Base-by-base conservation (phyloP, 805 yeast genomes). In the Clavispora asparagi region DNA sequence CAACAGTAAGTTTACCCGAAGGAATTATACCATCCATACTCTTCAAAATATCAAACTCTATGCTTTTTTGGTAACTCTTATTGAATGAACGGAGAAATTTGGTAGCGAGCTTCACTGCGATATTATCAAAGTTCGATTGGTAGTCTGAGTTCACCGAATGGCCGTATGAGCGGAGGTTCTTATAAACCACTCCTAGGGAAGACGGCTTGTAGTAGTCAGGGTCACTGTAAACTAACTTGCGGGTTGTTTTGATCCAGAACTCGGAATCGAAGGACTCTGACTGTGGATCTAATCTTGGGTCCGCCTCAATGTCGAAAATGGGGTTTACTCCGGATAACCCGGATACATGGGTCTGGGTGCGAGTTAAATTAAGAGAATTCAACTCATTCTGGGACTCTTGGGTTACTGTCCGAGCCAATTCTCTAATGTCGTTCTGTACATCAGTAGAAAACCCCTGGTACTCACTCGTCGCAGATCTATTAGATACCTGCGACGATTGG, bases 1-100 rank as follows among this genome's bases (percentile, higher is more conserved):
- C 71, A 30, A 68, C 73, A 3, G 74, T 68, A 36, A 68, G 50
- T 49, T 68, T 71, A 49, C 74, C 74, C 0, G 74, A 70, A 33
- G 47, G 55, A 59, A 68, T 62, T 16, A 65, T 56, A 25, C 61
- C 70, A 44, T 64, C 69, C 70, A 63, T 63, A n/a, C 55, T 47
- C 56, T 65, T 64, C 48, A 65, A 59, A 40, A 65, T 65, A 41
- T 64, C 65, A 45, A 64, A 64, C 6, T 23, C 9, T 11, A 12
- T 16, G 14, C 26, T 26, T n/a, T 7, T 26, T n/a, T 31, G 8
- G 31, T 33, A 27, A 3, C 17, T 11, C 35, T 27, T 37, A 17
- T 30, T 13, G 31, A 32, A 23, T 12, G 16, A 17, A 13, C 46
- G 30, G 25, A 39, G 7, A 7, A 40, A 4, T 14, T 44, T 16